phyloP scores from a whole-genome alignment of 495 filamentous ascomycete genomes.

The Bacidia rubella region DNA sequence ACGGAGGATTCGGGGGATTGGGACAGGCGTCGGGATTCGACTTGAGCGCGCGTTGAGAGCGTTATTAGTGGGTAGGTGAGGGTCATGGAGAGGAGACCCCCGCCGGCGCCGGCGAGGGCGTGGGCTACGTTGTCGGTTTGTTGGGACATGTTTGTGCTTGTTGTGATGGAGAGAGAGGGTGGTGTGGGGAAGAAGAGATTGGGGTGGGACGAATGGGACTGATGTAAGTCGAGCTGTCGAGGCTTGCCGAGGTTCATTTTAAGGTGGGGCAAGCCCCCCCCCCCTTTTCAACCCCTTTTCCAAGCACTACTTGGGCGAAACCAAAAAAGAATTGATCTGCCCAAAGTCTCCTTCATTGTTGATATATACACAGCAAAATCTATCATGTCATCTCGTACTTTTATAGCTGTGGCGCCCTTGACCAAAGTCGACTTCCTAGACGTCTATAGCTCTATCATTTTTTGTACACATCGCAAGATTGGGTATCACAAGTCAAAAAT shows the following conservation, averaged over 20 bases:
- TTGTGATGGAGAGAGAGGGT: too few relatives aligned
- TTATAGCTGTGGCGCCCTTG: background rate
- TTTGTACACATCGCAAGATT: background rate
- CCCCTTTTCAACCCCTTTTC: background rate
- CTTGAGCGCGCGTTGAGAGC: slow-evolving; percentile 91
- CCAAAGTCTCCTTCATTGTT: too few relatives aligned
- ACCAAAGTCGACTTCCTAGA: background rate
- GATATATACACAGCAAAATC: too few relatives aligned
- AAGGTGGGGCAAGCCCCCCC: background rate
- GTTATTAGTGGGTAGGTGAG: slow-evolving; percentile 93
- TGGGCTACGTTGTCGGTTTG: slow-evolving; percentile 89
- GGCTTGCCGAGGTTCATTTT: background rate
- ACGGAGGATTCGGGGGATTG: background rate
- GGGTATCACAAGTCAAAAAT: slow-evolving; percentile 44
- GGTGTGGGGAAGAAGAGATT: too few relatives aligned
- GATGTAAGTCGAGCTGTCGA: background rate
- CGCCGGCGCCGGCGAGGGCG: slow-evolving; percentile 75
- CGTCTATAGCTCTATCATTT: background rate
- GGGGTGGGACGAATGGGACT: background rate
- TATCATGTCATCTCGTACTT: background rate
- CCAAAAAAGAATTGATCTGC: too few relatives aligned
- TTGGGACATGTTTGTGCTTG: slow-evolving; percentile 27
- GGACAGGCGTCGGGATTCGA: slow-evolving; percentile 49
- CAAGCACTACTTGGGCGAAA: too few relatives aligned
- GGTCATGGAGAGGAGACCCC: slow-evolving; percentile 88